These are phyloP conservation scores for Platanus orientalis DNA, from an alignment of 164 flowering plant species.

Conservation along the genomic window DNA sequence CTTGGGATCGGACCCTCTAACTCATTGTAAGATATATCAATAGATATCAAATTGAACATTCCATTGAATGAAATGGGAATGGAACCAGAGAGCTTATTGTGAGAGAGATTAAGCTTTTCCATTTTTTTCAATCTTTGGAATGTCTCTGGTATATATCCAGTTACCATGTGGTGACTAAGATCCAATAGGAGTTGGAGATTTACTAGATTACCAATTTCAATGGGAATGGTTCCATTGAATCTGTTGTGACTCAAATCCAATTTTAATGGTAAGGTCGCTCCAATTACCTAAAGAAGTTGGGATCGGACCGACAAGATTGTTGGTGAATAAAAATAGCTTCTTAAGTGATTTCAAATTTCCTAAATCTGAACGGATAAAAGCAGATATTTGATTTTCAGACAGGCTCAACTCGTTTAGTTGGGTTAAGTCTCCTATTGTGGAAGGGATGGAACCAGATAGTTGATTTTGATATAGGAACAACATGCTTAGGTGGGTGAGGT, in stretches of 20 bases:
- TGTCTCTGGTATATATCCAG: too few relatives aligned
- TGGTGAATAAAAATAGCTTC: not conserved
- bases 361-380: not conserved
- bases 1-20: too few relatives aligned
- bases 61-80: too few relatives aligned
- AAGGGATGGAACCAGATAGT: not conserved
- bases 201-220: not conserved
- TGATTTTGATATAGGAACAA: not conserved
- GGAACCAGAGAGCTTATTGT: too few relatives aligned
- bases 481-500: not conserved
- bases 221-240: not conserved
- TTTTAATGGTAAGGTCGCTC: not conserved
- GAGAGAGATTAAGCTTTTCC: too few relatives aligned
- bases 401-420: not conserved
- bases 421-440: not conserved
- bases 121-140: too few relatives aligned
- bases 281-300: not conserved
- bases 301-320: not conserved
- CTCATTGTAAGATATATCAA: too few relatives aligned
- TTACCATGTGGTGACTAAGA: too few relatives aligned
- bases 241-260: not conserved
- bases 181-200: too few relatives aligned
- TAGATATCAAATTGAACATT: too few relatives aligned
- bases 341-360: not conserved
- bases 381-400: not conserved